Percentiles rank a stretch among this genome's conserved stretches.
Evolutionary conservation across 768 basidiomycete species (phyloP).

Genomic region (Neoboletus brunneissimus): DNA sequence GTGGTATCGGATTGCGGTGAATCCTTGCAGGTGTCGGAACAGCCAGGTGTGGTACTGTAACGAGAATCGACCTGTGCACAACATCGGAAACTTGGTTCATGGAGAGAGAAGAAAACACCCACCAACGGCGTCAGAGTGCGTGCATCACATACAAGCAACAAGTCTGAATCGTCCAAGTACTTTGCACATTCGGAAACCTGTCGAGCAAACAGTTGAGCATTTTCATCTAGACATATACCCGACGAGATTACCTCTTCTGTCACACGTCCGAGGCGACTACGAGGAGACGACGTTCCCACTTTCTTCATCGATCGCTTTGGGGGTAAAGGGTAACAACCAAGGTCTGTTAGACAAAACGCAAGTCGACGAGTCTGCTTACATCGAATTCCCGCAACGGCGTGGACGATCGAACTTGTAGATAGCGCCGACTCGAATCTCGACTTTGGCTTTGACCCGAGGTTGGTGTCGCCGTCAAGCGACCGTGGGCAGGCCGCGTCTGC

Average conservation of each 20-base stretch:
- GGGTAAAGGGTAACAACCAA: too few species aligned
- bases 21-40: conserved; percentile 1
- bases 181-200: conserved; percentile 6
- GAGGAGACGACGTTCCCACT: conserved; percentile 9
- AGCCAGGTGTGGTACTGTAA: not conserved
- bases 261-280: conserved; percentile 13
- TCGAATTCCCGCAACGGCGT: conserved; percentile 8
- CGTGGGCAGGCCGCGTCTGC: not conserved
- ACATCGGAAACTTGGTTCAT: not conserved
- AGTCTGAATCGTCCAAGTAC: not conserved
- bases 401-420: conserved; percentile 20
- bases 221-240: not conserved
- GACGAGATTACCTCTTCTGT: conserved; percentile 14
- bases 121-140: not conserved
- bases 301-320: conserved; percentile 1
- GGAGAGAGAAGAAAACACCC: not conserved
- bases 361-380: not conserved
- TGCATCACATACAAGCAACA: not conserved
- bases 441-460: not conserved
- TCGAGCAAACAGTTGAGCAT: conserved; percentile 1
- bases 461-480: not conserved
- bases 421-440: not conserved
- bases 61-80: conserved; percentile 5
- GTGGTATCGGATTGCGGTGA: conserved; percentile 16
- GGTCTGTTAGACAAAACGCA: not conserved